Evolutionary conservation across 805 yeast genomes (phyloP).

Genomic region (Zygoascus biomembranicola): DNA sequence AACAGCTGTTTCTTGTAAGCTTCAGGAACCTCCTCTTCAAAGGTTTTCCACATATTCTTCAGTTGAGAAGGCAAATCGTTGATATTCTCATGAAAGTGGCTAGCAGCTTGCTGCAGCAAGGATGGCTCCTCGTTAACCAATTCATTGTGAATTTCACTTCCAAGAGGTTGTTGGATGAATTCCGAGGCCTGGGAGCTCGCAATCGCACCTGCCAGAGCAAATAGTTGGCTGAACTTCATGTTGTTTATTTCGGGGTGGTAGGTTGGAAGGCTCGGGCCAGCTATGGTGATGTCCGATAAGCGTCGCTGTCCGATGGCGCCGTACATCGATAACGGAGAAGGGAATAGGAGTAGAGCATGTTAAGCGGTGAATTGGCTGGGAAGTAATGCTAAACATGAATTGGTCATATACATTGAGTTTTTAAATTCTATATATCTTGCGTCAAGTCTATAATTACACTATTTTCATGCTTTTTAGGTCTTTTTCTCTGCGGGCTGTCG

Average conservation of each 20-base stretch:
- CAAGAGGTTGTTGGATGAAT: background rate
- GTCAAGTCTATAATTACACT: background rate
- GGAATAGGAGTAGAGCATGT: too few relatives aligned
- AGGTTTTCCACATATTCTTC: conserved; percentile 1
- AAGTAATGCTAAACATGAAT: background rate
- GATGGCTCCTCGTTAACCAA: background rate
- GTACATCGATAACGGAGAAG: too few relatives aligned
- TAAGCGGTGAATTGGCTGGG: too few relatives aligned
- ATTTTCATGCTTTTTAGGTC: background rate
- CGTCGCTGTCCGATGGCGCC: background rate
- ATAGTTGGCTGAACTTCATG: background rate
- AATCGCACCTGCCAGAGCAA: background rate
- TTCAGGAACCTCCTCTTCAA: conserved; percentile 2
- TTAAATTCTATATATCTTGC: background rate
- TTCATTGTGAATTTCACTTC: background rate
- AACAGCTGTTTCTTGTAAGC: background rate
- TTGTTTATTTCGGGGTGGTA: background rate
- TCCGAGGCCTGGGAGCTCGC: background rate
- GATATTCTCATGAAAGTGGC: background rate
- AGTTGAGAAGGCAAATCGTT: background rate
- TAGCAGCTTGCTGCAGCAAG: conserved; percentile 4
- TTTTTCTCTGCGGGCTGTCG: background rate
- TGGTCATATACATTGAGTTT: background rate
- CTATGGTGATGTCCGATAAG: background rate
- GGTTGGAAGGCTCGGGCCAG: background rate